Evolutionary conservation across 192 early-diverging fungal genomes (phyloP).

Genomic region (Rhizophagus clarus): DNA sequence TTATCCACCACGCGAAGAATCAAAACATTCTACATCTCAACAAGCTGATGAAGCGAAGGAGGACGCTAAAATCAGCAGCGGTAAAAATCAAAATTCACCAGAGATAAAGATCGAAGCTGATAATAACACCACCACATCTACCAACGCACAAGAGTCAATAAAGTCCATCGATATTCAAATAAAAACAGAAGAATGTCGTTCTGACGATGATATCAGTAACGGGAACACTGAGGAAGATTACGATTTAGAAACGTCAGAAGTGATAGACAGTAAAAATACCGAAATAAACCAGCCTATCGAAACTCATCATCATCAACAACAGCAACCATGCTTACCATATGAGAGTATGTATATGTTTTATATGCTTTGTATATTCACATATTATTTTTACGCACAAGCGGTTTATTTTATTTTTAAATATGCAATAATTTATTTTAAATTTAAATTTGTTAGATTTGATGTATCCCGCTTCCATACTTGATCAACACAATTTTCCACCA

Average conservation of each 20-base stretch:
- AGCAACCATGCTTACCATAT: slow-evolving; percentile 16
- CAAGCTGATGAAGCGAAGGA: slow-evolving; percentile 19
- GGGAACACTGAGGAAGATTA: slow-evolving; percentile 23
- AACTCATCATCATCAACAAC: neutral
- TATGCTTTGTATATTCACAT: neutral
- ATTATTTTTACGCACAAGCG: neutral
- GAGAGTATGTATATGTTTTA: slow-evolving; percentile 11
- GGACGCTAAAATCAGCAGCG: slow-evolving; percentile 8
- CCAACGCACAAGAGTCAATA: slow-evolving; percentile 15
- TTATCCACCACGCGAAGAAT: slow-evolving; percentile 30
- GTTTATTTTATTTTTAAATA: neutral
- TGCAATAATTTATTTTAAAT: neutral
- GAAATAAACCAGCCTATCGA: neutral
- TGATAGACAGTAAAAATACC: neutral
- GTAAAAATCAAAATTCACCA: slow-evolving; percentile 3
- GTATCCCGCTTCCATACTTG: neutral
- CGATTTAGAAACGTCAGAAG: slow-evolving; percentile 13
- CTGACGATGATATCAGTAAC: slow-evolving; percentile 29
- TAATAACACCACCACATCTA: slow-evolving; percentile 8
- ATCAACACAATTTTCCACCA: slow-evolving; percentile 1
- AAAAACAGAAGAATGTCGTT: slow-evolving; percentile 21
- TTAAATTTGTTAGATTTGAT: neutral
- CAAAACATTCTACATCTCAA: neutral
- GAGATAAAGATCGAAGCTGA: slow-evolving; percentile 20
- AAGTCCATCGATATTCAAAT: neutral